Base-by-base conservation (phyloP, 78 protist species). In the Corallochytrium limacisporum region DNA sequence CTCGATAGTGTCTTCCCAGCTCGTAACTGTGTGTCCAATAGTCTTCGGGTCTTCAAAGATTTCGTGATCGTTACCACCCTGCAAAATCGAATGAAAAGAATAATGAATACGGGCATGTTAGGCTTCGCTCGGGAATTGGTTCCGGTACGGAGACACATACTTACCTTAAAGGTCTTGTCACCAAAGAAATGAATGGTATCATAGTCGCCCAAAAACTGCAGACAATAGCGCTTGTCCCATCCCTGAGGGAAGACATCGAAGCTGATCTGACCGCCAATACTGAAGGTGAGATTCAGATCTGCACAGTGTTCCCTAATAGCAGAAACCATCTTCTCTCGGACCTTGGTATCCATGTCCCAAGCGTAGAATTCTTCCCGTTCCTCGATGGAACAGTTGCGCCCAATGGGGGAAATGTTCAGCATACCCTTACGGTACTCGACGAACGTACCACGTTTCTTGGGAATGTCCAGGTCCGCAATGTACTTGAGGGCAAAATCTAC, bases 11-110 rank as follows among this genome's bases (percentile, higher is more conserved):
- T 96, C 97, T 12, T 73, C 87, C 29, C 93, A 97, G 26, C 62
- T 29, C 10, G 55, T 90, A 61, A 92, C 99, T 16, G 96, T 54
- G 74, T 89, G 89, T 0, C 97, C 95, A 13, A 51, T 51, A 22
- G 82, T 71, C 13, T 84, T 44, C 49, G 55, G 73, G 81, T 70
- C 53, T 1, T 29, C 4, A 62, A 65, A 92, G 65, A 97, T 97
- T 68, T 97, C 99, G 44, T 86, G 82, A 69, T 97, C 99, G 81
- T 97, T 97, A 16, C 98, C 99, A 46, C 99, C 99, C 65, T 57
- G 18, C 15, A n/a, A 44, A 42, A 28, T 32, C 59, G 29, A 10
- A 32, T 32, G 8, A 53, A 10, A 8, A 8, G 12, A 13, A 53
- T 53, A 53, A 15, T 4, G 38, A n/a, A n/a, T n/a, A n/a, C n/a